Evolutionary conservation across 305 asterid species (phyloP), one percentile per base, ranked within the genome.

Genomic region (Fraxinus floribunda): DNA sequence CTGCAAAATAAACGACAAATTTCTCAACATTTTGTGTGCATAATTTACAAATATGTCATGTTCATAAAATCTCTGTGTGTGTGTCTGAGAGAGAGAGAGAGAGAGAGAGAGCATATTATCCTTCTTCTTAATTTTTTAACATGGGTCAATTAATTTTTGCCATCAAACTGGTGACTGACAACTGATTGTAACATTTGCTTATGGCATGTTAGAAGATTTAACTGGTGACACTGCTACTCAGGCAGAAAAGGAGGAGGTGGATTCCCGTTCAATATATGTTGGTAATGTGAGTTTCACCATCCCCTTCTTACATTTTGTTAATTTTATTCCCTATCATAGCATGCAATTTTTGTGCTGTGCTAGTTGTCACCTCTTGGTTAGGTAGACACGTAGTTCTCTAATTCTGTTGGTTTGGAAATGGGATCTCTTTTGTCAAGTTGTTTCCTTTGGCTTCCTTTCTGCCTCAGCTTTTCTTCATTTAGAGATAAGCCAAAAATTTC

Each of bases 161-260:
- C 70, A 60, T 60, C 18, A 20, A 60, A 20, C 30, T 60, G 30
- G 29, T 5, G 70, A 60, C 29, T 60, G 26, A 6, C 68, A 57
- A 7, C 70, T 18, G 18, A 60, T n/a, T 18, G 29, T 60, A 18
- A 60, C 29, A 7, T 60, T 60, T 60, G 70, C 7, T 18, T 60
- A 7, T 18, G 70, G 24, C 22, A 55, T 55, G 66, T 55, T 15
- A 60, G 70, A 60, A 60, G 70, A 60, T 18, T 60, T 60, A 60
- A 60, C 70, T 18, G 70, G 70, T 60, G 70, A 18, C 70, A 18
- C 76, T 30, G 41, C 76, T 24, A 72, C 76, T 29, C 76, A 29
- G 41, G 76, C 76, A 15, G 41, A 72, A 35, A 72, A 29, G 41
- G 76, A 72, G 44, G 76, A 72, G 76, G 76, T 35, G 18, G 76